A percentile compares a stretch with the other conserved stretches of the same genome.
Evolutionary conservation across 2,329 filamentous ascomycete species (phyloP).

Genomic region (Sphaerostilbella broomeana): DNA sequence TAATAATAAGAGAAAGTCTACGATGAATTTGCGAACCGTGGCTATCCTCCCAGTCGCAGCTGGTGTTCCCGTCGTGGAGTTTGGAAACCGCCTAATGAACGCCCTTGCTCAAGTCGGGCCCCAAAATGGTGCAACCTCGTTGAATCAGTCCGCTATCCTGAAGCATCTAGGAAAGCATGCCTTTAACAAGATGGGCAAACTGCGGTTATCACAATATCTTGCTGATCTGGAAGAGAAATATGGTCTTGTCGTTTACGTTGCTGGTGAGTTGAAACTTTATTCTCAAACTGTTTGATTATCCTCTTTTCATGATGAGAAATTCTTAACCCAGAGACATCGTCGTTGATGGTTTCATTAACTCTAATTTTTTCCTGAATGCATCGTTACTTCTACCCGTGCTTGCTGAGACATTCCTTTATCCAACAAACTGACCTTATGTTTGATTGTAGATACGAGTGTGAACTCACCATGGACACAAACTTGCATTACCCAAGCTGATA

Average conservation of each 20-base stretch:
- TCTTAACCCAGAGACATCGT: constrained; percentile 42
- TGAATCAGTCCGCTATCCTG: constrained; percentile 89
- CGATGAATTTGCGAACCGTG: constrained; percentile 85
- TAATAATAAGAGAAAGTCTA: constrained; percentile 65
- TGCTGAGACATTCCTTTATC: constrained; percentile 8
- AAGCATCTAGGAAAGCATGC: constrained; percentile 94
- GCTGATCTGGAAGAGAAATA: constrained; percentile 97
- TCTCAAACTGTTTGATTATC: no score
- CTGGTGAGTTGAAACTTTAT: constrained; percentile 52
- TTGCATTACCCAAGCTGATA: constrained; percentile 94
- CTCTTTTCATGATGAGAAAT: constrained; percentile 51
- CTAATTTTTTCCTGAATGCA: constrained; percentile 61
- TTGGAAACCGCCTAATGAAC: constrained; percentile 80
- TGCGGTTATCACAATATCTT: constrained; percentile 91
- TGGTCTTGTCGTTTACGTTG: constrained; percentile 88
- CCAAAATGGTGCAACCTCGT: constrained; percentile 79
- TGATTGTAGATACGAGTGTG: constrained; percentile 71
- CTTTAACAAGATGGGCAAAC: constrained; percentile 94
- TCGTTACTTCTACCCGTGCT: no score
- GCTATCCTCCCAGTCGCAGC: constrained; percentile 84
- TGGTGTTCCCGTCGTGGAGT: constrained; percentile 91
- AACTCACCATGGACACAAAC: constrained; percentile 98
- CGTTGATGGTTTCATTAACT: constrained; percentile 53
- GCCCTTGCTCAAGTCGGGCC: constrained; percentile 86
- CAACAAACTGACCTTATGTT: constrained; percentile 25